Percentiles rank a stretch among this genome's conserved stretches.
These are phyloP conservation scores for Ophiostoma populinum DNA, from an alignment of 2,329 filamentous ascomycete species.

Conservation along the genomic window DNA sequence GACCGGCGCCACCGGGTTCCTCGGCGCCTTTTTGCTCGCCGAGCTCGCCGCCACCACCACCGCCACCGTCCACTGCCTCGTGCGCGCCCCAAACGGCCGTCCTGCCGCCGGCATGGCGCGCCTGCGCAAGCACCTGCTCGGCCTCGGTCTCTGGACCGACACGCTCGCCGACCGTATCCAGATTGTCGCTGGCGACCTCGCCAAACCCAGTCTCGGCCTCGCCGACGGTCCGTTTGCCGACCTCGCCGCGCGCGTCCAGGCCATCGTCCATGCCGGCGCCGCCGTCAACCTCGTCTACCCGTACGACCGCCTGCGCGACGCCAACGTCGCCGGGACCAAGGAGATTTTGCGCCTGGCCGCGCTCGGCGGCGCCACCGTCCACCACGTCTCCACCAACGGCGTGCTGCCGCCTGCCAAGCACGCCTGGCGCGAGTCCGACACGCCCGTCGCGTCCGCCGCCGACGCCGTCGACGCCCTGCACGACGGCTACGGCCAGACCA, in stretches of 20 bases:
- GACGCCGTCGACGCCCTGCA: conserved; percentile 46
- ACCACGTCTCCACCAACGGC: conserved; percentile 68
- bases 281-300: conserved; percentile 71
- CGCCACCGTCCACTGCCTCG: conserved; percentile 54
- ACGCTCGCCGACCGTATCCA: conserved; percentile 63
- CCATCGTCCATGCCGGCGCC: conserved; percentile 62
- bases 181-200: conserved; percentile 56
- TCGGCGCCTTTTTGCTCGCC: conserved; percentile 58
- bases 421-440: conserved; percentile 50
- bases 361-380: conserved; percentile 48
- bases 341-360: conserved; percentile 58
- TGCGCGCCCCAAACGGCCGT: conserved; percentile 20
- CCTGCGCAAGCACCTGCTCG: conserved; percentile 59
- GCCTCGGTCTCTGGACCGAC: conserved; percentile 61
- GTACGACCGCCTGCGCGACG: conserved; percentile 55
- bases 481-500: conserved; percentile 65
- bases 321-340: conserved; percentile 64
- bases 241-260: conserved; percentile 47
- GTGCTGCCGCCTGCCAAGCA: conserved; percentile 53
- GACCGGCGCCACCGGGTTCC: conserved; percentile 60
- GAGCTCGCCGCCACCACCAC: conserved; percentile 50
- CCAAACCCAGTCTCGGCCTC: conserved; percentile 50
- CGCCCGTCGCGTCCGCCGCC: conserved; percentile 47
- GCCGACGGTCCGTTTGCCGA: conserved; percentile 46
- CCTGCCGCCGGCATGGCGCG: conserved; percentile 51